phyloP scores from a whole-genome alignment of 352 stramenopile genomes.

The Blastocystis sp. region DNA sequence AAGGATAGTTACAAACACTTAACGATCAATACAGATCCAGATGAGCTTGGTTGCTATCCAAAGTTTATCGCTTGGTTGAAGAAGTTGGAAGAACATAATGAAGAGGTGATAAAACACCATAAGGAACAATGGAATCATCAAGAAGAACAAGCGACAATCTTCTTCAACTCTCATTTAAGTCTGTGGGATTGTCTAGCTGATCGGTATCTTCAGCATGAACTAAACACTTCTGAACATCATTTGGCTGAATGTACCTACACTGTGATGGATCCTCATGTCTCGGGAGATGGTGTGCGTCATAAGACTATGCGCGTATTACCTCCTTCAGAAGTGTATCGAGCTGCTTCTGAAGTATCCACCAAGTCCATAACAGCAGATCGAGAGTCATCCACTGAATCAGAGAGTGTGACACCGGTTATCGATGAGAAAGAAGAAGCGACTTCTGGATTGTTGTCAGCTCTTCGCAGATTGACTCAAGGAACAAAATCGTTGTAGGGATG shows the following conservation, averaged over 20 bases:
- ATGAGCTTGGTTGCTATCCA: too few relatives aligned
- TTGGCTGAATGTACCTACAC: slow-evolving; percentile 6
- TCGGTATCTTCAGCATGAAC: neutral
- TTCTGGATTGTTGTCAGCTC: too few relatives aligned
- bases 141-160: neutral
- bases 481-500: too few relatives aligned
- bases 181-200: neutral
- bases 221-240: neutral
- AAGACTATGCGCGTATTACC: neutral
- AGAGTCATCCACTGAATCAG: too few relatives aligned
- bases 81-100: neutral
- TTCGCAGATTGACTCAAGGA: too few relatives aligned
- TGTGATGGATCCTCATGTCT: slow-evolving; percentile 42
- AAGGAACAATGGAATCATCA: neutral
- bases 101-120: too few relatives aligned
- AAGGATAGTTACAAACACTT: too few relatives aligned
- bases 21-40: too few relatives aligned
- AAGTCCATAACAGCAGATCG: too few relatives aligned
- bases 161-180: neutral
- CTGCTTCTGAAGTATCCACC: too few relatives aligned
- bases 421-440: too few relatives aligned
- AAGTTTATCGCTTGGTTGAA: neutral
- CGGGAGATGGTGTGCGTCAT: neutral
- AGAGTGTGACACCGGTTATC: too few relatives aligned
- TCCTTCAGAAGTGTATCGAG: neutral